phyloP scores from a whole-genome alignment of 73 alveolate species.

The Paraurostyla sp. region DNA sequence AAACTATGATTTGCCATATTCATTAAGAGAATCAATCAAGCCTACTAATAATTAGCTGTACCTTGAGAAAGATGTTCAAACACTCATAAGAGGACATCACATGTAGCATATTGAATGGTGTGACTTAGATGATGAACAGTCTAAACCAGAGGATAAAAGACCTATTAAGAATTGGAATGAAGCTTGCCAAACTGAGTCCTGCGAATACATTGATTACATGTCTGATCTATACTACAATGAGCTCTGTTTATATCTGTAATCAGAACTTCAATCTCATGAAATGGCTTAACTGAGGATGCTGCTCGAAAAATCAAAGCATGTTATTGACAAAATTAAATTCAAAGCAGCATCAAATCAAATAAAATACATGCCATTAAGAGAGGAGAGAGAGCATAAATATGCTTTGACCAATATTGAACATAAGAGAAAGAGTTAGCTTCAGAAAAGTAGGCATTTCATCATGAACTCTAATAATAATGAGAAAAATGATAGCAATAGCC shows the following conservation, averaged over 20 bases:
- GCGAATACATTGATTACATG: constrained; percentile 33
- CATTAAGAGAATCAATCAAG: not conserved
- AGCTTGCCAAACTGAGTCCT: constrained; percentile 29
- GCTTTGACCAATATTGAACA: not conserved
- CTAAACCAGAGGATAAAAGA: not conserved
- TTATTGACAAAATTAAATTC: not conserved
- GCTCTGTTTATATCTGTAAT: not conserved
- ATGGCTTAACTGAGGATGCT: not conserved
- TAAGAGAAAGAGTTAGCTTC: not conserved
- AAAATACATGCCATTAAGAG: not conserved
- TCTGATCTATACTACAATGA: constrained; percentile 13
- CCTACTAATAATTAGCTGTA: not conserved
- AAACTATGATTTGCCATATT: not conserved
- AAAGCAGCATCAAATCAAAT: not conserved
- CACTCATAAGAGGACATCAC: constrained; percentile 27
- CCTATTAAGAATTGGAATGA: constrained; percentile 56
- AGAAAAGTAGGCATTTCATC: constrained; percentile 7
- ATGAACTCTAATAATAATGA: not conserved
- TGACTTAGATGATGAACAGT: not conserved
- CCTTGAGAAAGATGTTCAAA: constrained; percentile 17
- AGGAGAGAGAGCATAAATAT: not conserved
- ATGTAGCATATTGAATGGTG: constrained; percentile 7
- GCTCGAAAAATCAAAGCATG: constrained; percentile 8
- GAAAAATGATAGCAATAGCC: not conserved
- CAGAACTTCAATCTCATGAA: not conserved